Base-by-base conservation (phyloP, 352 stramenopile genomes). In the Pilasporangium apinafurcum region DNA sequence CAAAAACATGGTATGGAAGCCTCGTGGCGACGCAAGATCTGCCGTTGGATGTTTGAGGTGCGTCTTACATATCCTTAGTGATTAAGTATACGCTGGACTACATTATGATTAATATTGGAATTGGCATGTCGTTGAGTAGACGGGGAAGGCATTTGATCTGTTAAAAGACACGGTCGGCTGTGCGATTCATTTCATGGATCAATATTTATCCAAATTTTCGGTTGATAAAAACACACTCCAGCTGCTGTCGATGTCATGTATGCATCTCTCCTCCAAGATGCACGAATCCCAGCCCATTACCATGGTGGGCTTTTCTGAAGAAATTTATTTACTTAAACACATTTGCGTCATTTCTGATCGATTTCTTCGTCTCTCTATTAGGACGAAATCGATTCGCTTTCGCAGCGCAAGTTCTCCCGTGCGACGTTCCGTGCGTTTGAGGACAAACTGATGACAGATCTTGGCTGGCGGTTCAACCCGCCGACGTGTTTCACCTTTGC, bases 191-290 rank as follows among this genome's bases (percentile, higher is more conserved):
- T 67, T 68, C 28, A 75, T 78, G 66, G 66, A 78, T 32, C 55
- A 59, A 27, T 78, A 72, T 41, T 36, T 78, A 6, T 68, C 62
- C 14, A 48, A 44, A 13, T 47, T 56, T 16, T 75, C 66, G 1
- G 62, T 70, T 13, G 65, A 74, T 58, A 78, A 78, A 49, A 67
- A 75, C 46, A 50, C 74, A 44, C 51, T 78, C 14, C 66, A 78
- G 49, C 42, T 78, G 26, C 48, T 78, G n/a, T 71, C 66, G 24
- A 71, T 78, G 56, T 56, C 72, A 9, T 65, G 50, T 20, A 61
- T 78, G 59, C 68, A 69, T 48, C 56, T 78, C 28, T 51, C 66
- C 16, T 78, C 66, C 40, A 78, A 78, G 54, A 70, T 78, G 56
- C 66, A 78, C 40, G 66, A 78, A 48, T 52, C 57, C 21, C 64